A percentile compares a stretch with the other conserved stretches of the same genome.
These are phyloP conservation scores for Stephania japonica DNA, from an alignment of 164 flowering plant species.

Conservation along the genomic window DNA sequence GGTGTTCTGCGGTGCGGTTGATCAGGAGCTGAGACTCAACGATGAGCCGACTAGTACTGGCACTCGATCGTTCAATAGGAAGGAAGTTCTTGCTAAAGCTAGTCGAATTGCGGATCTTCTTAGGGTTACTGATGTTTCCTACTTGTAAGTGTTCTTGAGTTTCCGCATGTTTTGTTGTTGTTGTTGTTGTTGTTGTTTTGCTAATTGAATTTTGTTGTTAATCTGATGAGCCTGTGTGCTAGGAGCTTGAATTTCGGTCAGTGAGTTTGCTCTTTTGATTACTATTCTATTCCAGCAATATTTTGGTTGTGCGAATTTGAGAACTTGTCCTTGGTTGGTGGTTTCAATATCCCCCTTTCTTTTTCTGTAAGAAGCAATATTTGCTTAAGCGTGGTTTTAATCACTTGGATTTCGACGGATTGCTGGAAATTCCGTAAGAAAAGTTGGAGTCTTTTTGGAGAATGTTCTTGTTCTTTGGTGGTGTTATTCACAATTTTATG, in stretches of 20 bases:
- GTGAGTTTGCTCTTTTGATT: neutral
- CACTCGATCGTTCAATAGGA: slow-evolving; percentile 34
- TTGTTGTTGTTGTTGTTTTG: neutral
- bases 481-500: neutral
- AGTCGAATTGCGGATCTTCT: slow-evolving; percentile 73
- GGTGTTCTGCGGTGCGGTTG: slow-evolving; percentile 72
- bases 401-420: neutral
- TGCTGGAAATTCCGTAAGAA: neutral
- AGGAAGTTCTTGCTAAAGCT: slow-evolving; percentile 60
- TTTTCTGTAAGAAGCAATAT: no score
- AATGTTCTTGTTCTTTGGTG: neutral
- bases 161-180: neutral
- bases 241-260: neutral
- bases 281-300: neutral
- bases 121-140: slow-evolving; percentile 65
- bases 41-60: slow-evolving; percentile 35
- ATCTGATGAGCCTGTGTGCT: neutral
- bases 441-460: no score
- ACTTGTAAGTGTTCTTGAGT: slow-evolving; percentile 56
- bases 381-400: neutral
- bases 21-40: slow-evolving; percentile 52
- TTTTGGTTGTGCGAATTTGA: no score
- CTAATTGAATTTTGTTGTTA: neutral
- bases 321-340: neutral
- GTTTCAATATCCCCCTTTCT: neutral